Conservation (phyloP, 2,329 filamentous ascomycete genomes). For the Fusarium torulosum region DNA sequence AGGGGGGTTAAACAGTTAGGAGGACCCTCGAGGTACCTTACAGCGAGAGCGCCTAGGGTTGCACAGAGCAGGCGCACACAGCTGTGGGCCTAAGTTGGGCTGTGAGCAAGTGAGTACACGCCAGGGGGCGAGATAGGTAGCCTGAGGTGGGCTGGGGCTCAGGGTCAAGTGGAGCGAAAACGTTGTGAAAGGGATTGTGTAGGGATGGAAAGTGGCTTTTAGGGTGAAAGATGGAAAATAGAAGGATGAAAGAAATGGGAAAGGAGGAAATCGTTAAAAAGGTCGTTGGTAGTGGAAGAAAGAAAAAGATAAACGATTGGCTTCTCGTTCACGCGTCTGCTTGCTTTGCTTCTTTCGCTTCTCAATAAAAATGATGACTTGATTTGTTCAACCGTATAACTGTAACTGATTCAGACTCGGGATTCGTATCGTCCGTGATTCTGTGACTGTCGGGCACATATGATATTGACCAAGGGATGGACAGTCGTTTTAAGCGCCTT, state of each 20-base stretch:
- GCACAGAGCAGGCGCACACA: neutral
- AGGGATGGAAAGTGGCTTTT: slow-evolving; percentile 16
- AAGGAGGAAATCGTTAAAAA: neutral
- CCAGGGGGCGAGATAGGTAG: slow-evolving; percentile 20
- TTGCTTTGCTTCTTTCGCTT: slow-evolving; percentile 29
- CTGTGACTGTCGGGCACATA: slow-evolving; percentile 1
- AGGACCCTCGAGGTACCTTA: slow-evolving; percentile 37
- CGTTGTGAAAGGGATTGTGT: slow-evolving; percentile 36
- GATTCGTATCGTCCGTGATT: slow-evolving; percentile 3
- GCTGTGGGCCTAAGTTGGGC: neutral
- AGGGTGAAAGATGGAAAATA: neutral
- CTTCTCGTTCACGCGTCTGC: slow-evolving; percentile 3
- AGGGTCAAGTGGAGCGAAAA: slow-evolving; percentile 33
- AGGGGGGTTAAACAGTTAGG: slow-evolving; percentile 2
- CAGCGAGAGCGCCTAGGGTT: slow-evolving; percentile 37
- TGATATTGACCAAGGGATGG: neutral
- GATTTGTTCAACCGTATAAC: slow-evolving; percentile 16
- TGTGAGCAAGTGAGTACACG: slow-evolving; percentile 13
- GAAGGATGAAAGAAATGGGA: neutral
- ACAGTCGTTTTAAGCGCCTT: slow-evolving; percentile 4
- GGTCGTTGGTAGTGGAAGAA: neutral
- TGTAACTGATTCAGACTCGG: slow-evolving; percentile 29
- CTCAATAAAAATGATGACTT: slow-evolving; percentile 21
- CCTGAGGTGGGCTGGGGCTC: slow-evolving; percentile 17
- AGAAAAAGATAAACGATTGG: neutral